These are phyloP conservation scores for Potentilla sterilis DNA, from an alignment of 306 rosid genomes.

Conservation along the genomic window DNA sequence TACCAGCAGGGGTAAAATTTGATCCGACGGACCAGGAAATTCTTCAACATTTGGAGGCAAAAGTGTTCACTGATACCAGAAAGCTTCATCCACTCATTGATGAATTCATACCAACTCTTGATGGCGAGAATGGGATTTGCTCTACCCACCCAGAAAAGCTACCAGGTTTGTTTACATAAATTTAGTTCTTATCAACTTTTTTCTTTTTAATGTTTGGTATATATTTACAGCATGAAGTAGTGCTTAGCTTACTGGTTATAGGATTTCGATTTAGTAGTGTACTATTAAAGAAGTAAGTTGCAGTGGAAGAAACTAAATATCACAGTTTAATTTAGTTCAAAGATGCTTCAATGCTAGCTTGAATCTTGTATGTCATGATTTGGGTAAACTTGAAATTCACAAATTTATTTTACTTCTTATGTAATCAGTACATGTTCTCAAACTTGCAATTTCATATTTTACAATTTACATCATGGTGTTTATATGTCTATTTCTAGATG, in stretches of 20 bases:
- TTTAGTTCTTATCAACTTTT: not conserved
- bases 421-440: not conserved
- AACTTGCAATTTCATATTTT: conserved; percentile 1
- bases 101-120: conserved; percentile 79
- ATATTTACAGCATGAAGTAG: not conserved
- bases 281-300: not conserved
- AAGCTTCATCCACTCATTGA: conserved; percentile 87
- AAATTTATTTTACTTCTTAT: not conserved
- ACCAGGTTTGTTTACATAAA: conserved; percentile 51
- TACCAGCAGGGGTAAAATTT: conserved; percentile 90
- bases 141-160: conserved; percentile 89
- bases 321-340: not conserved
- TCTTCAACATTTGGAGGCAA: conserved; percentile 82
- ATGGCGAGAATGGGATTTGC: conserved; percentile 89
- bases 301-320: not conserved
- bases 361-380: not conserved
- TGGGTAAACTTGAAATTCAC: not conserved
- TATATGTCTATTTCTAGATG: conserved; percentile 18
- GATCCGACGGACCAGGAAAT: conserved; percentile 90
- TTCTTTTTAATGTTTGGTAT: too few relatives aligned
- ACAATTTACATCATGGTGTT: not conserved
- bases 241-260: not conserved
- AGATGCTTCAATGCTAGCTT: not conserved
- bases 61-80: conserved; percentile 45
- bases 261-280: not conserved